Conservation (phyloP, 1,284 basidiomycete genomes). For the Trametes versicolor region DNA sequence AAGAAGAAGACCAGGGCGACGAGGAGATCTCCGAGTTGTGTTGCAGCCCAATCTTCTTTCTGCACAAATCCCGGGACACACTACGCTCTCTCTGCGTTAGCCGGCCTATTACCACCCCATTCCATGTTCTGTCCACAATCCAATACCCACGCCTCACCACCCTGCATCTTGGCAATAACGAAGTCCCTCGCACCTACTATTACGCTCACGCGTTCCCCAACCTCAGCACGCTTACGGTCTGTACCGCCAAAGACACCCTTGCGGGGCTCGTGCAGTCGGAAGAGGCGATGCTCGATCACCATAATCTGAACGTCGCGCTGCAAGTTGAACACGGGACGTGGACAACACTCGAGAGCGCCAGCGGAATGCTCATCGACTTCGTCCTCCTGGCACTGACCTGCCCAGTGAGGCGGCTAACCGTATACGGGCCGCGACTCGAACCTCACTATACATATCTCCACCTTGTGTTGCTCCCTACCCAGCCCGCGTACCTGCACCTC, state of each 20-base stretch:
- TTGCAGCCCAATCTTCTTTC: too few species aligned
- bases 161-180: not conserved
- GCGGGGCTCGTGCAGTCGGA: not conserved
- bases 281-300: not conserved
- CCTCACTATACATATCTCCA: too few species aligned
- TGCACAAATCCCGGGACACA: too few species aligned
- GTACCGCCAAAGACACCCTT: not conserved
- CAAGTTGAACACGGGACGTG: not conserved
- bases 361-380: not conserved
- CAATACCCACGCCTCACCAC: not conserved
- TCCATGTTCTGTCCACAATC: too few species aligned
- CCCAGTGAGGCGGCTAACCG: not conserved
- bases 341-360: not conserved
- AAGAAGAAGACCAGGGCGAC: too few species aligned
- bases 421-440: not conserved
- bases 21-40: too few species aligned
- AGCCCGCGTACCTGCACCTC: too few species aligned
- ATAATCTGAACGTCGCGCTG: not conserved
- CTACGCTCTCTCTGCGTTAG: too few species aligned
- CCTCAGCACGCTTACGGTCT: not conserved
- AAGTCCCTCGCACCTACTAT: not conserved
- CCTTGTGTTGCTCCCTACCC: too few species aligned
- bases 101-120: too few species aligned
- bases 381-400: conserved; percentile 2
- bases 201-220: not conserved